phyloP scores from a whole-genome alignment of 1,284 basidiomycete genomes.

The Heliocybe sulcata region DNA sequence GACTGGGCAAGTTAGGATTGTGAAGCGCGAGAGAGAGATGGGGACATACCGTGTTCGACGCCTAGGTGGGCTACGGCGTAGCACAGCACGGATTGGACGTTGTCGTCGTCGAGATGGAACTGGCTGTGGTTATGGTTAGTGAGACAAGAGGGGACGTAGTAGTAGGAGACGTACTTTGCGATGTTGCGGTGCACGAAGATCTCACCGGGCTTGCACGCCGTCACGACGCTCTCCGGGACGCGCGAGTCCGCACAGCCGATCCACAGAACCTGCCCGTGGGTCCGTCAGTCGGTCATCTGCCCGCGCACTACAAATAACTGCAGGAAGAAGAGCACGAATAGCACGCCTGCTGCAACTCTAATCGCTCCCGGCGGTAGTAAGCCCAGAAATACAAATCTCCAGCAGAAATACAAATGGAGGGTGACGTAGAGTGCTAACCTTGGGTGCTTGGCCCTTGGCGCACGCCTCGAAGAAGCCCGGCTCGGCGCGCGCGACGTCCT shows the following conservation, averaged over 20 bases:
- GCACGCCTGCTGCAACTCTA: background rate
- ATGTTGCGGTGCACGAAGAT: conserved; percentile 67
- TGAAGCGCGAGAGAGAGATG: conserved; percentile 7
- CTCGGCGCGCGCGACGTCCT: conserved; percentile 44
- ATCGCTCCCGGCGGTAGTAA: background rate
- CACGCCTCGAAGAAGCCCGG: conserved; percentile 56
- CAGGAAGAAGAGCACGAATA: background rate
- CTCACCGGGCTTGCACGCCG: conserved; percentile 52
- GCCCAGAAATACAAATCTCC: background rate
- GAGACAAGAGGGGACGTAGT: background rate
- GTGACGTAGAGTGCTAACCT: conserved; percentile 35
- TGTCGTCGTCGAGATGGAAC: conserved; percentile 76
- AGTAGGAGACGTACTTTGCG: conserved; percentile 41
- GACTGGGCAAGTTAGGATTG: conserved; percentile 34
- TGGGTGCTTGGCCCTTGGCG: conserved; percentile 65
- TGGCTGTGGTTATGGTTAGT: conserved; percentile 41
- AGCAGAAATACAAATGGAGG: conserved; percentile 1
- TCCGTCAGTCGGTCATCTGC: too few species aligned
- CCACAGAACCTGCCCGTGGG: conserved; percentile 64
- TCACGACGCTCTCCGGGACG: conserved; percentile 51
- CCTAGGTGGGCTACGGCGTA: conserved; percentile 79
- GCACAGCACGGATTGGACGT: conserved; percentile 69
- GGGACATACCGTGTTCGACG: conserved; percentile 69
- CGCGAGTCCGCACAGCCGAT: conserved; percentile 70
- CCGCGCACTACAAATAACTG: background rate